Evolutionary conservation across 2,329 filamentous ascomycete species (phyloP).

Genomic region (Scedosporium apiospermum): DNA sequence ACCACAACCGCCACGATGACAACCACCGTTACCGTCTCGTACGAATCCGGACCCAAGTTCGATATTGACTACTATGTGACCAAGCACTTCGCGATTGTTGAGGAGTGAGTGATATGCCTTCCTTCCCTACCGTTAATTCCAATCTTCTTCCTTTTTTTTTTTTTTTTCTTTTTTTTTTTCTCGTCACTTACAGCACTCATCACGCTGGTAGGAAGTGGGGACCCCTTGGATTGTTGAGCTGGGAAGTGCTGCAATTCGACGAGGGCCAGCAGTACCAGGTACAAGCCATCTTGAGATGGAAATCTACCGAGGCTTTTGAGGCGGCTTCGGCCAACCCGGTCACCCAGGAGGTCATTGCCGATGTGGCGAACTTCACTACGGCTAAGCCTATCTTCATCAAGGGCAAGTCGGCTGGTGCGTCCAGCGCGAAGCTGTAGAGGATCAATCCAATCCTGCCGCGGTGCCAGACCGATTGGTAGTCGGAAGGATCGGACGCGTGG

Average conservation of each 20-base stretch:
- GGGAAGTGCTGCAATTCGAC: background rate
- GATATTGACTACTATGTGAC: background rate
- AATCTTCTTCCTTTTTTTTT: no score
- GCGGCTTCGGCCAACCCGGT: background rate
- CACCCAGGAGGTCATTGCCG: background rate
- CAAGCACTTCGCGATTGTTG: background rate
- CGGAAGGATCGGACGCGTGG: no score
- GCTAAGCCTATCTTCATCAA: background rate
- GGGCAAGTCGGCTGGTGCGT: background rate
- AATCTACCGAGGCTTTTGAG: background rate
- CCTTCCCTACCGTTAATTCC: background rate
- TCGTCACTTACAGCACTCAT: no score
- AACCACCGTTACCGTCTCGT: background rate
- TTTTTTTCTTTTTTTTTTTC: no score
- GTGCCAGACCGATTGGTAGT: no score
- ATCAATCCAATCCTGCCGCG: background rate
- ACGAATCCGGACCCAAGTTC: background rate
- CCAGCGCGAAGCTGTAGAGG: background rate
- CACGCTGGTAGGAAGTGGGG: background rate
- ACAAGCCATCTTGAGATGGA: background rate
- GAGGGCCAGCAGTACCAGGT: background rate
- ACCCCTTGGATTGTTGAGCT: background rate
- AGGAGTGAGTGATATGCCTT: background rate
- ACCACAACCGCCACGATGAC: slow-evolving; percentile 14
- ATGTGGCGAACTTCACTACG: background rate